Evolutionary conservation across 495 filamentous ascomycete species (phyloP).

Genomic region (Talaromyces adpressus): DNA sequence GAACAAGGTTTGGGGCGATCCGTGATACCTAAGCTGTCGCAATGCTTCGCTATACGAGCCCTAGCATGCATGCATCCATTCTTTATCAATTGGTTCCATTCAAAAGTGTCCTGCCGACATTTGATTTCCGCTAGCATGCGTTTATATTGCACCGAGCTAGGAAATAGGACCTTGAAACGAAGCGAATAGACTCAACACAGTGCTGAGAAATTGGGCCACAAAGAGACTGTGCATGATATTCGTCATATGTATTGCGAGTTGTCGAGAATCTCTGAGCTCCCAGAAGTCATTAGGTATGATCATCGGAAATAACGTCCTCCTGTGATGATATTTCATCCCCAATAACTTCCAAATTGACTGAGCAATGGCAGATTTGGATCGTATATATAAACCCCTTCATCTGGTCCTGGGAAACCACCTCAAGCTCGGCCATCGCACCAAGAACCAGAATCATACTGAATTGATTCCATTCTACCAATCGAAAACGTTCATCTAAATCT

Average conservation of each 20-base stretch:
- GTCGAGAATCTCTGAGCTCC: not conserved
- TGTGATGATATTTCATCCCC: not conserved
- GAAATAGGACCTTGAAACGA: not conserved
- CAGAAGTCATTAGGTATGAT: not conserved
- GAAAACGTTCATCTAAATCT: not conserved
- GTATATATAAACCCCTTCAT: not conserved
- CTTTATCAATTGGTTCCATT: not conserved
- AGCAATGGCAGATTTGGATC: not conserved
- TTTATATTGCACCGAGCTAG: not conserved
- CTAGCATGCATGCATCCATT: not conserved
- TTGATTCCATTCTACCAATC: not conserved
- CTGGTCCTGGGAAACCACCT: not conserved
- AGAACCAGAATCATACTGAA: not conserved
- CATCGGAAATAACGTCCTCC: not conserved
- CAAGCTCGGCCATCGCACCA: not conserved
- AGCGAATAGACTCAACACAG: not conserved
- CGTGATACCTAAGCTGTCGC: not conserved
- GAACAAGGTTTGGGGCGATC: not conserved
- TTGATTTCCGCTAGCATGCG: not conserved
- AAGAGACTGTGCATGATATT: not conserved
- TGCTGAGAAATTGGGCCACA: not conserved
- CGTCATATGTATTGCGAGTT: not conserved
- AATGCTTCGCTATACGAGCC: not conserved
- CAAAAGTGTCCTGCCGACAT: not conserved
- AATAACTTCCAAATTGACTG: not conserved